Base-by-base conservation (phyloP, 2,329 filamentous ascomycete species). In the Penicillium concentricum region DNA sequence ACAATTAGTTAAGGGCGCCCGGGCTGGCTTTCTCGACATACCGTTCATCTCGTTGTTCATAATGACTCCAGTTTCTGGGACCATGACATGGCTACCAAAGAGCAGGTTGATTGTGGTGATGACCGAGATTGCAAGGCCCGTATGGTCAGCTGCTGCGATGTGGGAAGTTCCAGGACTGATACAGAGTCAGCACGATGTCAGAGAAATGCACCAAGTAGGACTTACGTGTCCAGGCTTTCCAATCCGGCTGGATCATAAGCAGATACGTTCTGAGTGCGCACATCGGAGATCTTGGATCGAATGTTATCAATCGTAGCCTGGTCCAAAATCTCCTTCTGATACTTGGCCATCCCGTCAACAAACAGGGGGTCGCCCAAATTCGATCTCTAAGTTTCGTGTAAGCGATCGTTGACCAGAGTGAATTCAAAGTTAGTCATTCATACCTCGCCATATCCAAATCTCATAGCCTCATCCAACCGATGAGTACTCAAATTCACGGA, bases 21-120 rank as follows among this genome's bases (percentile, higher is more conserved):
- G 6, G 22, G 10, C 15, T 3, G n/a, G 13, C 7, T 67, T 74
- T 76, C 22, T 30, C 76, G 55, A 78, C 78, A 60, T 81, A 78
- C 72, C 80, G 74, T 84, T 79, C 82, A 84, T 84, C 62, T 84
- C 79, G 60, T 83, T 79, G 63, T 84, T 84, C 78, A 95, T 84
- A 54, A 95, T 90, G 56, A 96, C 82, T 18, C 92, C 92, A 0
- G 91, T 92, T 64, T 88, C 83, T 0, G 91, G 90, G 0, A 93
- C 88, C 75, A 96, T 85, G 61, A 96, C 73, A 20, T 86, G 81
- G 28, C 87, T 88, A 44, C 93, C 93, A 66, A 96, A 97, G 3
- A 94, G 81, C 5, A 94, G 80, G 73, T 97, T 97, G 55, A 97
- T 80, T 0, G 93, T 97, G 0, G 91, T 94, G 0, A 92, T 97